phyloP scores from a whole-genome alignment of 2,329 filamentous ascomycete genomes.

The Fusarium sp. region DNA sequence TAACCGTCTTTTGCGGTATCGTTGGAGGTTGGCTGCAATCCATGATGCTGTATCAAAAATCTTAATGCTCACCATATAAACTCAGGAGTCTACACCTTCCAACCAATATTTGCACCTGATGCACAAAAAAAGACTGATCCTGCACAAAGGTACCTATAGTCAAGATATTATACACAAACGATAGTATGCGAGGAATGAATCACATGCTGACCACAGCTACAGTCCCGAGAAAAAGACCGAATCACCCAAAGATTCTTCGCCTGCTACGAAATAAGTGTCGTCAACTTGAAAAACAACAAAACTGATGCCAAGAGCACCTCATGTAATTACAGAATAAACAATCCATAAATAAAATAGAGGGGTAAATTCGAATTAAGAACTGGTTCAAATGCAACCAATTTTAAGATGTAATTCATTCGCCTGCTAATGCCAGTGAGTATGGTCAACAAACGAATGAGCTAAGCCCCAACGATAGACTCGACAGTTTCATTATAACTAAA shows the following conservation, averaged over 20 bases:
- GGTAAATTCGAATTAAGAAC: too few relatives aligned
- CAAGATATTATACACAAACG: too few relatives aligned
- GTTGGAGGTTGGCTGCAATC: constrained; percentile 53
- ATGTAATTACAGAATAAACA: constrained; percentile 3
- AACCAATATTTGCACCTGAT: constrained; percentile 53
- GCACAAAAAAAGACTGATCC: constrained; percentile 23
- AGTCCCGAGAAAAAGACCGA: constrained; percentile 34
- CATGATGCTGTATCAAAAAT: background rate
- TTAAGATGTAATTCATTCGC: too few relatives aligned
- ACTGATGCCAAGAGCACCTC: background rate
- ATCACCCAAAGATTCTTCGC: constrained; percentile 22
- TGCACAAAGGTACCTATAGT: constrained; percentile 28
- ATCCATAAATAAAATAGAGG: too few relatives aligned
- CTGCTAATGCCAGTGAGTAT: too few relatives aligned
- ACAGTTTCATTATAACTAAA: background rate
- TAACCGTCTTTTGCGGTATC: constrained; percentile 57
- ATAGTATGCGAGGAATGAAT: too few relatives aligned
- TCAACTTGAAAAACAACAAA: background rate
- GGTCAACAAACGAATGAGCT: too few relatives aligned
- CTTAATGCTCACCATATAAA: constrained; percentile 15
- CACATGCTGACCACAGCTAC: background rate
- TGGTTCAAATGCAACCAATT: too few relatives aligned
- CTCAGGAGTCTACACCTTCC: constrained; percentile 57
- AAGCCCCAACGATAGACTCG: too few relatives aligned
- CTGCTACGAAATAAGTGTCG: constrained; percentile 25